phyloP scores from a whole-genome alignment of 2,329 filamentous ascomycete species.

The Pseudophaeomoniella oleicola region DNA sequence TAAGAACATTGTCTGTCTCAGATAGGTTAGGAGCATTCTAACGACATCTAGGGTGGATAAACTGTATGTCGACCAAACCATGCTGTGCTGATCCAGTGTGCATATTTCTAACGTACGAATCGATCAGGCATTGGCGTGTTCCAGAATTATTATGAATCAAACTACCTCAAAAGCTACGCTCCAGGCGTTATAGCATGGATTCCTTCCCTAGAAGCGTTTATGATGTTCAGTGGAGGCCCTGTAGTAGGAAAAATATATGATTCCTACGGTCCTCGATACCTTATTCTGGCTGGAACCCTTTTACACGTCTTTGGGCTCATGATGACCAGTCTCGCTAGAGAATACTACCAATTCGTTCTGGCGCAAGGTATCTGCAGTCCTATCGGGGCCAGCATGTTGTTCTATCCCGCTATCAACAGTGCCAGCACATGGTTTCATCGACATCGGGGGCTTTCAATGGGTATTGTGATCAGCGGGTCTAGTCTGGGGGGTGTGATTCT shows the following conservation, averaged over 20 bases:
- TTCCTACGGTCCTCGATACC: conserved; percentile 3
- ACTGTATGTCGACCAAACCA: conserved; percentile 10
- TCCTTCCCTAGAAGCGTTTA: conserved; percentile 27
- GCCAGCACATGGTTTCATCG: conserved; percentile 35
- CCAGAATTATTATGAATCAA: conserved; percentile 29
- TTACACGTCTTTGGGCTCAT: conserved; percentile 39
- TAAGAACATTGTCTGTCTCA: not conserved
- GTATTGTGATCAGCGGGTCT: conserved; percentile 37
- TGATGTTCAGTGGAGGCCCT: conserved; percentile 18
- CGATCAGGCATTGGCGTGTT: conserved; percentile 25
- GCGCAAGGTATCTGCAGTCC: conserved; percentile 37
- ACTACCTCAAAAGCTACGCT: conserved; percentile 24
- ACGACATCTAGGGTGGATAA: conserved; percentile 21
- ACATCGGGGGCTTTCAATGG: conserved; percentile 37
- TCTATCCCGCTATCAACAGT: conserved; percentile 25
- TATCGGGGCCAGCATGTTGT: conserved; percentile 33
- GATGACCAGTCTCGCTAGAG: conserved; percentile 38
- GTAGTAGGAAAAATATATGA: conserved; percentile 11
- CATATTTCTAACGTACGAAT: conserved; percentile 2
- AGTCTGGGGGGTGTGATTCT: conserved; percentile 43
- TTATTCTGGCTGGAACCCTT: not conserved
- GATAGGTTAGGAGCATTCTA: not conserved
- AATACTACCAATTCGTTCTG: conserved; percentile 42
- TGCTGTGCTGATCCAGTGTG: conserved; percentile 3
- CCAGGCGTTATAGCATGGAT: conserved; percentile 31